A percentile compares a stretch with the other conserved stretches of the same genome.
phyloP scores from a whole-genome alignment of 345 rosid genomes.

The Lumnitzera racemosa region DNA sequence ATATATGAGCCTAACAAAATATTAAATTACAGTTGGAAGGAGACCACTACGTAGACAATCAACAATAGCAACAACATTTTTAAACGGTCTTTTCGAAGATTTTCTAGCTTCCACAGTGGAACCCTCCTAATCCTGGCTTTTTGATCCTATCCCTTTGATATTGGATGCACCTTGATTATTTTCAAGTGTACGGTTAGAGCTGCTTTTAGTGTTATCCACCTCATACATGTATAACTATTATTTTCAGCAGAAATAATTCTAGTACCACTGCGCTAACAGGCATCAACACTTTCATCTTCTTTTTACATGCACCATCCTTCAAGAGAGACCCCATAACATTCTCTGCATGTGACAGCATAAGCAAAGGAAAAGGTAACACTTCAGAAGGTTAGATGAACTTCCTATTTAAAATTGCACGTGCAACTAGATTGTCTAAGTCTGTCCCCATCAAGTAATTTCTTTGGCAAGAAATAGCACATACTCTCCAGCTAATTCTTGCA shows the following conservation, averaged over 20 bases:
- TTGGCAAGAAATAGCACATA: too few relatives aligned
- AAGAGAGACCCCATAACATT: constrained; percentile 80
- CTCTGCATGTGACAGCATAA: constrained; percentile 54
- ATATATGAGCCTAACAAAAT: not conserved
- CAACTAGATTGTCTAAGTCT: too few relatives aligned
- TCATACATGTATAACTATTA: constrained; percentile 15
- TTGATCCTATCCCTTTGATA: constrained; percentile 25
- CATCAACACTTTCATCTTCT: constrained; percentile 23
- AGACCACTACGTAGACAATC: constrained; percentile 93
- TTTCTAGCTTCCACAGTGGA: constrained; percentile 22
- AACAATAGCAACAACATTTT: constrained; percentile 90
- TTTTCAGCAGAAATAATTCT: constrained; percentile 26
- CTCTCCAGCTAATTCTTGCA: too few relatives aligned
- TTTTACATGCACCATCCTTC: constrained; percentile 36
- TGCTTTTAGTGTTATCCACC: constrained; percentile 17
- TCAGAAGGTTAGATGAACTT: too few relatives aligned
- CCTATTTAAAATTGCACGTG: too few relatives aligned
- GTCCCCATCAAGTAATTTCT: too few relatives aligned
- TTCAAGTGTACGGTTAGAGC: constrained; percentile 25
- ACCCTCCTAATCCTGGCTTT: constrained; percentile 22
- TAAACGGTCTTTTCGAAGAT: constrained; percentile 33
- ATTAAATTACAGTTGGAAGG: constrained; percentile 66
- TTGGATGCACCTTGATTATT: constrained; percentile 16
- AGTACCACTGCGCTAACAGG: constrained; percentile 19
- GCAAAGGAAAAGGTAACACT: not conserved